These are phyloP conservation scores for Botrytis squamosa DNA, from an alignment of 2,329 filamentous ascomycete genomes.

Conservation along the genomic window DNA sequence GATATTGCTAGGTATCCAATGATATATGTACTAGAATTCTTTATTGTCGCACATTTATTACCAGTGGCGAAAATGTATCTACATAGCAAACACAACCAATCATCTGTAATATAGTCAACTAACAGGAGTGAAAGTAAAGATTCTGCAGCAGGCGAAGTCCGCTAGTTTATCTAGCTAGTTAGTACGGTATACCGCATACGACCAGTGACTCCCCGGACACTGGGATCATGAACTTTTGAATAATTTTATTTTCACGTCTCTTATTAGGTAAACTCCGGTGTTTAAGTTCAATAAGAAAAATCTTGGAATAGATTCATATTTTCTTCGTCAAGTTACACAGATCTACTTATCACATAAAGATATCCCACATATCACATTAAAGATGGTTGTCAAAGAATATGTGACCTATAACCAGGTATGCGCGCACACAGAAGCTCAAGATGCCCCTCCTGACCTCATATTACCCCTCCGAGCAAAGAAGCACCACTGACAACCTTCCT, in stretches of 20 bases:
- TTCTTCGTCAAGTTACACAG: constrained; percentile 5
- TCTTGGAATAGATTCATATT: background rate
- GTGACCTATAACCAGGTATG: constrained; percentile 89
- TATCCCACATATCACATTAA: background rate
- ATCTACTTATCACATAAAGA: background rate
- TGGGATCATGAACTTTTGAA: constrained; percentile 1
- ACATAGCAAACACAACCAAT: background rate
- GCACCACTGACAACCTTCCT: constrained; percentile 30
- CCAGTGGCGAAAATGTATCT: background rate
- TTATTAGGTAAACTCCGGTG: constrained; percentile 7
- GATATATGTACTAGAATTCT: background rate
- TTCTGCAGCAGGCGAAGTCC: constrained; percentile 7
- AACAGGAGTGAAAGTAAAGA: background rate
- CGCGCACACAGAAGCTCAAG: constrained; percentile 14
- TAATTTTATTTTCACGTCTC: constrained; percentile 4
- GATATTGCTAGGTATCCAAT: background rate
- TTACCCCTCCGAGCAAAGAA: constrained; percentile 23
- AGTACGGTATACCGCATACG: background rate
- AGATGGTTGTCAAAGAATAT: constrained; percentile 82
- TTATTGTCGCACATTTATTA: background rate
- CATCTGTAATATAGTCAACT: background rate
- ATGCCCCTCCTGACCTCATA: constrained; percentile 8
- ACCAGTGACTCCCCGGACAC: background rate
- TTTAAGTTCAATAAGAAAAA: background rate
- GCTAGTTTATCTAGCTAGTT: background rate